Percentiles rank a stretch among this genome's conserved stretches.
phyloP scores from a whole-genome alignment of 1,284 basidiomycete species.

The Albatrellus sp. region DNA sequence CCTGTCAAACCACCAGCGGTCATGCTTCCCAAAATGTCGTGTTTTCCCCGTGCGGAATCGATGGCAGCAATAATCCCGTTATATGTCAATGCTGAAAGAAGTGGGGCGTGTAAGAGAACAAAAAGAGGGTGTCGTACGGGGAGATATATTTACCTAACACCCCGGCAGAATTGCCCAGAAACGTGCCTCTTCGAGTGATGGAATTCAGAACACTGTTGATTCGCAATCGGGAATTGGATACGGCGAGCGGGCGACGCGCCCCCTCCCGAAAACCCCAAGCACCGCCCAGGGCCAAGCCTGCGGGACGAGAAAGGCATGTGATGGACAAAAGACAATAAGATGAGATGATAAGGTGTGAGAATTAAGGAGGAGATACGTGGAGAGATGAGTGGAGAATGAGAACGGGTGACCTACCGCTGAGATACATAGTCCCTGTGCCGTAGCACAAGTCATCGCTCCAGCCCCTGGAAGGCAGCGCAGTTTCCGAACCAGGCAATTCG shows the following conservation, averaged over 20 bases:
- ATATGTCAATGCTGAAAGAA: conserved; percentile 71
- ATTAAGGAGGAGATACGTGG: conserved; percentile 16
- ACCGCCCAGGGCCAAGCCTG: conserved; percentile 90
- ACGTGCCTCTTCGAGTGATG: conserved; percentile 91
- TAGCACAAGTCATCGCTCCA: conserved; percentile 99
- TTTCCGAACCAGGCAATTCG: conserved; percentile 74
- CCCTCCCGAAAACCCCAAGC: conserved; percentile 96
- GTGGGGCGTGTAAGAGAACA: conserved; percentile 19
- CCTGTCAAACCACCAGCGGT: conserved; percentile 87
- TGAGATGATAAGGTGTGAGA: conserved; percentile 57
- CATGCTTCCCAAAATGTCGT: conserved; percentile 88
- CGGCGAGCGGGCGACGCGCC: conserved; percentile 73
- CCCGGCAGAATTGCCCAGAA: conserved; percentile 97
- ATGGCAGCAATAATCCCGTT: conserved; percentile 94
- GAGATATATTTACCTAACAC: conserved; percentile 66
- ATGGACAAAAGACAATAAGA: conserved; percentile 66
- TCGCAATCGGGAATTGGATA: conserved; percentile 75
- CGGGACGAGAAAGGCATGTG: conserved; percentile 52
- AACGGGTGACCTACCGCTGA: conserved; percentile 77
- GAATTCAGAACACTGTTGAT: conserved; percentile 97
- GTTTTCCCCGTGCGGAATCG: conserved; percentile 80
- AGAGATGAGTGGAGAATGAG: conserved; percentile 9
- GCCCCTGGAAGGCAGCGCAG: conserved; percentile 85
- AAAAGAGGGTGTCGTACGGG: conserved; percentile 16
- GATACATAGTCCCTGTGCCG: conserved; percentile 98